A percentile compares a stretch with the other conserved stretches of the same genome.
Evolutionary conservation across 2,329 filamentous ascomycete species (phyloP).

Genomic region (Sclerotinia trifoliorum): DNA sequence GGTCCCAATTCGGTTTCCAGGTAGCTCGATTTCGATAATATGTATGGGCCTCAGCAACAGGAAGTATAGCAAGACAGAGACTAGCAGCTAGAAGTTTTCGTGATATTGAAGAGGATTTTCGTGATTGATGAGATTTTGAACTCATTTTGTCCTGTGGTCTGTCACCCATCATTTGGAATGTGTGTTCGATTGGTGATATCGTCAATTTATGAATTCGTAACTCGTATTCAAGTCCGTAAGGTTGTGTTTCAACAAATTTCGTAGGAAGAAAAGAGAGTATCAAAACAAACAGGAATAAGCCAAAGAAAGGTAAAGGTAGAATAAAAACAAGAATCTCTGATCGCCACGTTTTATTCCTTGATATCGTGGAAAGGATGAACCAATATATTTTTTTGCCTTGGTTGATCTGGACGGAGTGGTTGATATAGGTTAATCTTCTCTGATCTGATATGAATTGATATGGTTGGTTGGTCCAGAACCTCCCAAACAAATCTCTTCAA

Average conservation of each 20-base stretch:
- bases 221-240: background rate
- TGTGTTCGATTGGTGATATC: background rate
- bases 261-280: background rate
- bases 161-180: background rate
- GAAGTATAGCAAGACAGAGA: conserved; percentile 27
- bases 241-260: background rate
- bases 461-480: background rate
- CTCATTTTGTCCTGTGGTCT: conserved; percentile 20
- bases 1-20: conserved; percentile 22
- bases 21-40: conserved; percentile 9
- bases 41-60: conserved; percentile 26
- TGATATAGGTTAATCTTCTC: background rate
- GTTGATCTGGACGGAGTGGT: background rate
- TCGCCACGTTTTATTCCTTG: conserved; percentile 16
- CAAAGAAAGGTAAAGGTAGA: background rate
- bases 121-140: conserved; percentile 23
- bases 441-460: conserved; percentile 3
- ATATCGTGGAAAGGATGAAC: conserved; percentile 12
- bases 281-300: background rate
- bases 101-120: conserved; percentile 21
- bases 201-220: background rate
- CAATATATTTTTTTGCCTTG: background rate
- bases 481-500: background rate
- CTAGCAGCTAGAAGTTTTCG: conserved; percentile 25
- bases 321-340: conserved; percentile 1